Conservation (phyloP, 169 alveolate genomes). For the Plasmodium ovale region DNA sequence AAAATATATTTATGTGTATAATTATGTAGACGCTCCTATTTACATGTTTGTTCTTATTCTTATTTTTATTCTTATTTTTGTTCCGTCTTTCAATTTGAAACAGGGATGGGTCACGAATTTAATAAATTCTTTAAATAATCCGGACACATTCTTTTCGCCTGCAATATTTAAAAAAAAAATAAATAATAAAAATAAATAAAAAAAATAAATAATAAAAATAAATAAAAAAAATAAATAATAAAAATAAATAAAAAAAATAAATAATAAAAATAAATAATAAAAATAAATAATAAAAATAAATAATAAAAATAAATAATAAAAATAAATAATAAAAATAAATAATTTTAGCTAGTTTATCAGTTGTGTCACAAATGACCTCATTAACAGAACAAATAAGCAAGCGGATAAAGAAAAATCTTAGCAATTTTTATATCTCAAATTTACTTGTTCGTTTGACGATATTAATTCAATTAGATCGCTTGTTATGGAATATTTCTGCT, state of each 20-base stretch:
- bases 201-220: not conserved
- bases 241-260: too few species aligned
- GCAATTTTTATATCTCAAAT: not conserved
- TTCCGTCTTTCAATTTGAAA: not conserved
- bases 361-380: too few species aligned
- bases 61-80: too few species aligned
- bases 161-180: not conserved
- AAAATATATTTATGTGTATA: too few species aligned
- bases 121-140: constrained; percentile 68
- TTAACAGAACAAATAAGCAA: not conserved
- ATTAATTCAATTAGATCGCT: constrained; percentile 61
- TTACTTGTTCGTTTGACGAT: constrained; percentile 72
- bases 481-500: constrained; percentile 50
- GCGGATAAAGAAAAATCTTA: not conserved
- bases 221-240: too few species aligned
- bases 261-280: too few species aligned
- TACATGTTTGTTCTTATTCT: too few species aligned
- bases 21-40: too few species aligned
- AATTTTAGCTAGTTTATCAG: too few species aligned
- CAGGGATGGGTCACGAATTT: constrained; percentile 19
- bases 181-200: constrained; percentile 1
- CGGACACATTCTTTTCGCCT: constrained; percentile 77
- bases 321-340: too few species aligned
- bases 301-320: too few species aligned
- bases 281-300: too few species aligned